Evolutionary conservation across 208 protist genomes (phyloP).

Genomic region (Trypanosoma scelopori): DNA sequence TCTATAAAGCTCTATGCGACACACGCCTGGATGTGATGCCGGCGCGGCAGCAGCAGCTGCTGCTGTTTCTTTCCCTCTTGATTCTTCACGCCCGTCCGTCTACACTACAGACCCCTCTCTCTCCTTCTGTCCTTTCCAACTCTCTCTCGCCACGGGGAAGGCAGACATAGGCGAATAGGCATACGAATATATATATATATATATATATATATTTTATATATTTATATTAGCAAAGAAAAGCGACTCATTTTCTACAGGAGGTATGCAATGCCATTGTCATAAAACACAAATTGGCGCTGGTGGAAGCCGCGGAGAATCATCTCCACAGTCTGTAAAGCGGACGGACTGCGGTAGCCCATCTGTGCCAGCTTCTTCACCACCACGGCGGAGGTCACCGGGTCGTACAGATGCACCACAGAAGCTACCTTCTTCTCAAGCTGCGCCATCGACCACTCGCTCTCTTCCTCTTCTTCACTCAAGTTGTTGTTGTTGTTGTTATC

Average conservation of each 20-base stretch:
- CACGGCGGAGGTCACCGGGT: slow-evolving; percentile 73
- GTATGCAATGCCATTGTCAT: slow-evolving; percentile 83
- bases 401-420: slow-evolving; percentile 76
- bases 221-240: no score
- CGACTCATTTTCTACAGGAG: slow-evolving; percentile 40
- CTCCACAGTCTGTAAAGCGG: slow-evolving; percentile 46
- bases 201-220: no score
- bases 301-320: slow-evolving; percentile 65
- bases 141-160: no score
- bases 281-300: slow-evolving; percentile 76
- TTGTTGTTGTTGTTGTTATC: slow-evolving; percentile 18
- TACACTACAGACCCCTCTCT: no score
- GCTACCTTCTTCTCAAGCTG: slow-evolving; percentile 64
- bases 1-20: no score
- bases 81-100: no score
- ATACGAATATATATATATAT: no score
- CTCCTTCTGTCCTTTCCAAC: no score
- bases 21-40: no score
- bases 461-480: slow-evolving; percentile 23
- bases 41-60: no score
- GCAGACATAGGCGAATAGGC: background rate
- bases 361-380: slow-evolving; percentile 78
- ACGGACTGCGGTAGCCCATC: slow-evolving; percentile 54
- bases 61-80: no score
- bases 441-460: slow-evolving; percentile 23